These are phyloP conservation scores for Ophryocystis elektroscirrha DNA, from an alignment of 169 alveolate species.

Conservation along the genomic window DNA sequence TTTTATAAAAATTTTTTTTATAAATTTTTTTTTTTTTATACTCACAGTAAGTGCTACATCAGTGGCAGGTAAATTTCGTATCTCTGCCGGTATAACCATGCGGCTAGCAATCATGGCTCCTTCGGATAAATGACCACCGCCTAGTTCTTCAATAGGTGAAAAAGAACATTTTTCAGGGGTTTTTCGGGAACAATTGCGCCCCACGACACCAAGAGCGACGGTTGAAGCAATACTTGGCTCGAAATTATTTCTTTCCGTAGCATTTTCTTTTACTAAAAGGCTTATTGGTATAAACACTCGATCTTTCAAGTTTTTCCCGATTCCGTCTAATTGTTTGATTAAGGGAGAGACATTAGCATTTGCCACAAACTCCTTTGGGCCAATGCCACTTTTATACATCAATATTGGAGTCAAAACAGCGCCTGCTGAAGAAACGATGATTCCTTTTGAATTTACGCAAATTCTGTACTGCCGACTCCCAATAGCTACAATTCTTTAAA, in stretches of 20 bases:
- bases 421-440: constrained; percentile 27
- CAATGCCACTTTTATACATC: constrained; percentile 20
- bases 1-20: too few relatives aligned
- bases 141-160: not conserved
- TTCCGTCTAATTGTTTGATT: constrained; percentile 12
- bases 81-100: not conserved
- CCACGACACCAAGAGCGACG: not conserved
- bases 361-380: constrained; percentile 13
- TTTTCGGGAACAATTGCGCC: not conserved
- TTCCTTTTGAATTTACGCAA: too few relatives aligned
- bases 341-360: not conserved
- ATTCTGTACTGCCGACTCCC: too few relatives aligned
- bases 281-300: constrained; percentile 21
- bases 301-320: constrained; percentile 25
- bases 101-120: not conserved
- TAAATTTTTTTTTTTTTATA: too few relatives aligned
- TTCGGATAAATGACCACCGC: not conserved
- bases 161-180: not conserved
- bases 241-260: not conserved
- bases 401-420: constrained; percentile 26
- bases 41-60: too few relatives aligned
- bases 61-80: not conserved
- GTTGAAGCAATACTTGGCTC: not conserved
- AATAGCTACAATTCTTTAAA: too few relatives aligned
- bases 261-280: constrained; percentile 1